Evolutionary conservation across 805 yeast genomes (phyloP), one percentile per base, ranked within the genome.

Genomic region (Saccharomycopsis sp.): DNA sequence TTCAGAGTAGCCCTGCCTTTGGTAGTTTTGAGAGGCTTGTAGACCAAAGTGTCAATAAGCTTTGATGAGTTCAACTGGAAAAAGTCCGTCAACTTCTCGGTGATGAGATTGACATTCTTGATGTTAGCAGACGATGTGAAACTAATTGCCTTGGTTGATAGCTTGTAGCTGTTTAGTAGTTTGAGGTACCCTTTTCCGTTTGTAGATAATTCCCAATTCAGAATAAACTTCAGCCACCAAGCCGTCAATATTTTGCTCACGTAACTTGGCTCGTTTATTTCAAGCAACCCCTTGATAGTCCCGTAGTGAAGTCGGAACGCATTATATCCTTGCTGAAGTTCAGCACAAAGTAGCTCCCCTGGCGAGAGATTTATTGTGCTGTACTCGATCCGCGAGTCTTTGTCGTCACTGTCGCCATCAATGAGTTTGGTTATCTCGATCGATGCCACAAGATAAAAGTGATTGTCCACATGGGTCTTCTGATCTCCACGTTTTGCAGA

Each of bases 11-110:
- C 37, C 9, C 37, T 5, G 12, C 12, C 5, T 29, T 29, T 29
- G 37, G 5, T 5, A 7, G 37, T 29, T 20, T 53, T 54, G 5
- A 59, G 24, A 4, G 61, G 61, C 37, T 55, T 60, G 48, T 50
- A 60, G 9, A 60, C 52, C n/a, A 60, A 20, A 56, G 58, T 53
- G 51, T 60, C 63, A 8, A 60, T 55, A 24, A 60, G 46, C 44
- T 55, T 58, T 2, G 59, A 55, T 1, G 61, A 58, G 29, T 58
- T 56, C 56, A 55, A 51, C 37, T 60, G 63, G 56, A 60, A 60
- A 34, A 60, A 60, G 20, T 60, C 63, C 7, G 53, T 37, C 7
- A 60, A 47, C 40, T 57, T 60, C 44, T 60, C 61, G 15, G 55
- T 58, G 9, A 60, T 60, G 20, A 60, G 54, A 24, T 60, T 60